Evolutionary conservation across 2,329 filamentous ascomycete species (phyloP).

Genomic region (Aureobasidium sp.): DNA sequence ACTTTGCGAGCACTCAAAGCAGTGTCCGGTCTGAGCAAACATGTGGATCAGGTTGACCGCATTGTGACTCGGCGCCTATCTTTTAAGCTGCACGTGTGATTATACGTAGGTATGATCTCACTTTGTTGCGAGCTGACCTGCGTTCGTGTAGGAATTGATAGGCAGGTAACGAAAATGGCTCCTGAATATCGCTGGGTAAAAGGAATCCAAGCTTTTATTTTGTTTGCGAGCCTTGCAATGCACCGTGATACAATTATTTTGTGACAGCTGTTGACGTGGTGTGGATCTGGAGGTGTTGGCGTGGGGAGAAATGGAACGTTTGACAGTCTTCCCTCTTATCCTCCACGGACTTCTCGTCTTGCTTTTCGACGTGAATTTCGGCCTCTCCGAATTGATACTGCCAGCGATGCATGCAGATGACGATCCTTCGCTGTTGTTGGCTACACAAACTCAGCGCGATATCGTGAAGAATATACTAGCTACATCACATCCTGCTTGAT

Average conservation of each 20-base stretch:
- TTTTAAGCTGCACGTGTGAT: neutral
- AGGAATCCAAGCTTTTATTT: neutral
- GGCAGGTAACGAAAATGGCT: neutral
- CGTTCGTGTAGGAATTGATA: neutral
- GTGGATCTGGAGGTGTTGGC: neutral
- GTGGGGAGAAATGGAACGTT: neutral
- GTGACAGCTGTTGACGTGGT: slow-evolving; percentile 7
- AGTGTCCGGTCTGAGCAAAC: neutral
- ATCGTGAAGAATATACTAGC: too few species aligned
- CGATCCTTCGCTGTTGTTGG: neutral
- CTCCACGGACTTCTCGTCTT: neutral
- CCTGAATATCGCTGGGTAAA: neutral
- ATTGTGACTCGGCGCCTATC: slow-evolving; percentile 1
- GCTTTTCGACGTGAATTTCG: neutral
- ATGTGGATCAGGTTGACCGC: slow-evolving; percentile 11
- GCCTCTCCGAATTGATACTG: neutral
- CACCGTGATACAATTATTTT: neutral
- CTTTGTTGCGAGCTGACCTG: neutral
- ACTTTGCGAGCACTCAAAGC: neutral
- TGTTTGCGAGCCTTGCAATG: neutral
- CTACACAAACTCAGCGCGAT: neutral
- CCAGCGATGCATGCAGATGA: neutral
- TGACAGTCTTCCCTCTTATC: neutral
- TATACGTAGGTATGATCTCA: slow-evolving; percentile 13
- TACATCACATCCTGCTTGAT: neutral